Evolutionary conservation across 2,329 filamentous ascomycete species (phyloP), one percentile per base, ranked within the genome.

Genomic region (Lachnellula subtilissima): DNA sequence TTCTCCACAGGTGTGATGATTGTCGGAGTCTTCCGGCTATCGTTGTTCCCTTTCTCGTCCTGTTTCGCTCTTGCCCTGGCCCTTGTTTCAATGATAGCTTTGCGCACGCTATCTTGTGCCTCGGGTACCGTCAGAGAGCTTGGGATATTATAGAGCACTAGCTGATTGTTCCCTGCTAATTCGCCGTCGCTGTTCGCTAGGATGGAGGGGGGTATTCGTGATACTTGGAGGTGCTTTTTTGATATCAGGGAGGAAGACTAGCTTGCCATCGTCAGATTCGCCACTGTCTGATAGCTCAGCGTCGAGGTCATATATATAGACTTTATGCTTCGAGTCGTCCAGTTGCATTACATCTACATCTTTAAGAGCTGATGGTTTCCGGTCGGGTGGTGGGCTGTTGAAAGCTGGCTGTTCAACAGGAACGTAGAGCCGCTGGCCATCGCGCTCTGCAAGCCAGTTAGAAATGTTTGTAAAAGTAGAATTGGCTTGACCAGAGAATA

Each of bases 261-360:
- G 80, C 62, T 77, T 80, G 22, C 82, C 77, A 50, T 76, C 73
- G 54, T 84, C 78, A 43, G 82, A 76, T 48, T 78, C 75, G 58
- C 88, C 83, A 28, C 80, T 76, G 61, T 87, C 84, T 14, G 87
- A 86, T 48, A 97, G 81, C 73, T 97, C 93, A 65, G 88, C 88
- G 69, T 96, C 91, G 9, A 99, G 78, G 72, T 95, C 86, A 76
- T 92, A 87, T 65, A 99, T 91, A 78, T 94, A 97, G 58, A 97
- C 84, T 68, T 88, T 89, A 75, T 96, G 80, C 66, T 89, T 88
- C 35, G 89, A 65, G 73, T 96, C 87, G 73, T 97, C 92, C 58
- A 97, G 71, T 55, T 88, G 81, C 93, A 97, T 97, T 55, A 72
- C 68, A 64, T 91, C 87, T 60, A 82, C 75, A 19, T 69, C 68